Evolutionary conservation across 257 asterid species (phyloP), one percentile per base, ranked within the genome.

Genomic region (Ballota nigra): DNA sequence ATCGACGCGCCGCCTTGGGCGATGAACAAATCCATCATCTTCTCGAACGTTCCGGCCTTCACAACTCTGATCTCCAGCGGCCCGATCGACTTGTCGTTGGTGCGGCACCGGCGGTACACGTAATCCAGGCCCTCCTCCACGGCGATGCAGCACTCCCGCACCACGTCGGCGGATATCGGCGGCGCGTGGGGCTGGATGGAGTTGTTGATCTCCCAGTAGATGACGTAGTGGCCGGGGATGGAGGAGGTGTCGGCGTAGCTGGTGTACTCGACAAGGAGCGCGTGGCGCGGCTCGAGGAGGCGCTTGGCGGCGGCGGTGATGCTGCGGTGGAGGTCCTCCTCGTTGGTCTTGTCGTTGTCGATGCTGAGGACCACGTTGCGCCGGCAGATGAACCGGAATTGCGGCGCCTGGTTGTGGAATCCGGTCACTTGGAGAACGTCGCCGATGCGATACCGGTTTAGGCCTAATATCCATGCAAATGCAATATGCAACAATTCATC

Each of bases 391-490:
- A 89, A 89, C 19, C 89, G 86, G 80, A 89, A 89, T 15, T 85
- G 89, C 4, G 96, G 91, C 15, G 96, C 81, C 18, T 77, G 66
- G 77, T 87, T 84, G 85, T 89, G 85, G 75, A 85, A 85, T 47
- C 96, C 92, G 29, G 85, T 85, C 73, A 89, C 96, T 69, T 81
- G 96, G 66, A 89, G 93, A 74, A 89, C 93, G 67, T 87, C 93
- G 53, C 96, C 96, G 0, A 89, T 83, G 33, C 93, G 89, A 57
- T 87, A 89, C 33, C 96, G 80, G 74, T 86, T 56, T 0, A 86
- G 58, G 66, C 96, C 92, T 86, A 82, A n/a, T 13, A 40, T 15
- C 38, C 59, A 49, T 20, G 65, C 36, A 56, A 55, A 49, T 20
- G 65, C 36, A 56, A 55, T 29, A 2, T 22, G 4, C 3, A 4